Evolutionary conservation across 768 basidiomycete species (phyloP).

Genomic region (Gloeopeniophorella convolvens): DNA sequence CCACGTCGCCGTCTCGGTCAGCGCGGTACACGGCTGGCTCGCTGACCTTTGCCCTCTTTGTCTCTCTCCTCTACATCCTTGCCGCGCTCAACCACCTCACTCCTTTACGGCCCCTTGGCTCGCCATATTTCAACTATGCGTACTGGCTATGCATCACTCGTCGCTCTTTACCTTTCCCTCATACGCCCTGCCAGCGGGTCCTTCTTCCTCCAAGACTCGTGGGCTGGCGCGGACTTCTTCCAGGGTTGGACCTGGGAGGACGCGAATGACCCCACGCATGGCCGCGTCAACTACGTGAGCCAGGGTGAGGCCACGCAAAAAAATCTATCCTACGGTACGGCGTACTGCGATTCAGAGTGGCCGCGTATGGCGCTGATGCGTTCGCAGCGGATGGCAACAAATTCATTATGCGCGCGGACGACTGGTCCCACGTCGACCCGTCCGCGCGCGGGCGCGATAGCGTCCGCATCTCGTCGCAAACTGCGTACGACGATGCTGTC

Average conservation of each 20-base stretch:
- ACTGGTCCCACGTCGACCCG: constrained; percentile 31
- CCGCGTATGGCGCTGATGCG: neutral
- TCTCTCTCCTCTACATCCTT: constrained; percentile 24
- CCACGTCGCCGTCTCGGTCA: neutral
- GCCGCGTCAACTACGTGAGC: constrained; percentile 55
- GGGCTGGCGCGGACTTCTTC: constrained; percentile 39
- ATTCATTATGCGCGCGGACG: constrained; percentile 56
- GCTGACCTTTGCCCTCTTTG: constrained; percentile 21
- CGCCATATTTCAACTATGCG: constrained; percentile 27
- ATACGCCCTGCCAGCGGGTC: constrained; percentile 1
- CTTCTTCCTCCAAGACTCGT: constrained; percentile 14
- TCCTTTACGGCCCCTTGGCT: constrained; percentile 19
- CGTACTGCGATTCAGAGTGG: neutral
- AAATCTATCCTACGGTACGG: constrained; percentile 44
- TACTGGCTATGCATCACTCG: constrained; percentile 26
- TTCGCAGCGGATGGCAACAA: constrained; percentile 31
- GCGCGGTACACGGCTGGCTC: constrained; percentile 7
- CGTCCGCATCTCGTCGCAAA: constrained; percentile 43
- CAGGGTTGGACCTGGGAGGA: constrained; percentile 44
- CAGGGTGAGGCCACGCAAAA: constrained; percentile 33
- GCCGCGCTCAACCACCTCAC: constrained; percentile 16
- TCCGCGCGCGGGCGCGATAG: constrained; percentile 47
- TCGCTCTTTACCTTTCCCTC: constrained; percentile 5
- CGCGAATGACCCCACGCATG: constrained; percentile 54
- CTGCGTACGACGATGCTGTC: constrained; percentile 40